Evolutionary conservation across 2,329 filamentous ascomycete species (phyloP).

Genomic region (Aspergillus aculeatinus): DNA sequence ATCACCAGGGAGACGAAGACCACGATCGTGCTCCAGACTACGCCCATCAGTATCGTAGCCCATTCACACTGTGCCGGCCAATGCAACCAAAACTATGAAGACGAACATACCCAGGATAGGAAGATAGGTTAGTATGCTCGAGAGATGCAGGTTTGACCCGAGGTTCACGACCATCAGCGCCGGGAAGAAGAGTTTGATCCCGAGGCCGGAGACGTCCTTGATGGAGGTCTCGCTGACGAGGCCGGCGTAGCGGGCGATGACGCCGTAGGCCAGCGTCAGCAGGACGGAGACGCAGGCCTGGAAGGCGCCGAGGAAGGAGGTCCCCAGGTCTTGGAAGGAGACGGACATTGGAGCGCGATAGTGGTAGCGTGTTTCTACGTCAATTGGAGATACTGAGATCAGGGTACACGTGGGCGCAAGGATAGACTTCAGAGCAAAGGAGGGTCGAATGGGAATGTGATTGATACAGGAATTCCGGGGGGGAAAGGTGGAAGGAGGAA

Average conservation of each 20-base stretch:
- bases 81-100: too few species aligned
- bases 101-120: slow-evolving; percentile 46
- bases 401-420: too few species aligned
- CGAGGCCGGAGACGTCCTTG: slow-evolving; percentile 54
- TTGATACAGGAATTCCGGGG: not conserved
- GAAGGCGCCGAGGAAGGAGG: slow-evolving; percentile 53
- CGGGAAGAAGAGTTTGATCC: slow-evolving; percentile 55
- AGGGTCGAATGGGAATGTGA: not conserved
- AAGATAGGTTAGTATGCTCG: slow-evolving; percentile 50
- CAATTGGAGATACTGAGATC: too few species aligned
- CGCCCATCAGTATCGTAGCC: not conserved
- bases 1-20: slow-evolving; percentile 51
- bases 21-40: slow-evolving; percentile 54
- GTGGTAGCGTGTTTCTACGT: too few species aligned
- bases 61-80: too few species aligned
- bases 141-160: slow-evolving; percentile 50
- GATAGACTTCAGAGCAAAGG: not conserved
- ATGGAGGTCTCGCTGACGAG: slow-evolving; percentile 50
- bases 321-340: not conserved
- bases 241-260: slow-evolving; percentile 51
- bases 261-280: slow-evolving; percentile 55
- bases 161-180: slow-evolving; percentile 55
- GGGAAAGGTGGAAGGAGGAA: not conserved
- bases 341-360: too few species aligned
- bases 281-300: slow-evolving; percentile 57